phyloP scores from a whole-genome alignment of 1,284 basidiomycete species.

The Boletus semigastroideus region DNA sequence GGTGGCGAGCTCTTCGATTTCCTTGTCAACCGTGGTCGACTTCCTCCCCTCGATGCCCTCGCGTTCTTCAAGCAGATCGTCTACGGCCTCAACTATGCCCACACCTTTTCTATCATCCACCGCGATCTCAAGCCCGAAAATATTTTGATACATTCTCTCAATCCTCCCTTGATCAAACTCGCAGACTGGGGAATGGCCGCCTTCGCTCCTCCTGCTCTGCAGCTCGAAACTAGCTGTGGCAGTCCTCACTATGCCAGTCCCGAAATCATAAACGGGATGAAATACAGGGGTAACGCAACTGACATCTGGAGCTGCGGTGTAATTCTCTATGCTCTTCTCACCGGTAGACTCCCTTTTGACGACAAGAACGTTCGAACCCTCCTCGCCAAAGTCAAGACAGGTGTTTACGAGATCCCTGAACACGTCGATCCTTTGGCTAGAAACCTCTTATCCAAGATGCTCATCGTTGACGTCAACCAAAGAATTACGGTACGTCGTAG shows the following conservation, averaged over 20 bases:
- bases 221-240: constrained; percentile 96
- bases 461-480: constrained; percentile 85
- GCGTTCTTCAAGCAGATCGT: constrained; percentile 98
- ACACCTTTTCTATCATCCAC: constrained; percentile 98
- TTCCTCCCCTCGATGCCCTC: constrained; percentile 82
- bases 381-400: constrained; percentile 88
- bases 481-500: constrained; percentile 83
- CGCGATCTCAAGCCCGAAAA: constrained; percentile 99
- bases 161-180: constrained; percentile 90
- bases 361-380: constrained; percentile 83
- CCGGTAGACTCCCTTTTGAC: constrained; percentile 86
- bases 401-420: constrained; percentile 79
- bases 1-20: constrained; percentile 99
- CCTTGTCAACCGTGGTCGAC: constrained; percentile 85
- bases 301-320: constrained; percentile 97
- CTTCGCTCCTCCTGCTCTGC: constrained; percentile 74
- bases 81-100: constrained; percentile 95
- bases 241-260: constrained; percentile 98
- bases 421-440: constrained; percentile 73
- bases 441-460: constrained; percentile 79
- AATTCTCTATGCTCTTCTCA: constrained; percentile 86
- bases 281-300: constrained; percentile 91
- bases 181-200: constrained; percentile 99
- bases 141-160: constrained; percentile 82
- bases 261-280: constrained; percentile 94